Evolutionary conservation across 495 filamentous ascomycete genomes (phyloP), one percentile per base, ranked within the genome.

Genomic region (Aspergillus baeticus): DNA sequence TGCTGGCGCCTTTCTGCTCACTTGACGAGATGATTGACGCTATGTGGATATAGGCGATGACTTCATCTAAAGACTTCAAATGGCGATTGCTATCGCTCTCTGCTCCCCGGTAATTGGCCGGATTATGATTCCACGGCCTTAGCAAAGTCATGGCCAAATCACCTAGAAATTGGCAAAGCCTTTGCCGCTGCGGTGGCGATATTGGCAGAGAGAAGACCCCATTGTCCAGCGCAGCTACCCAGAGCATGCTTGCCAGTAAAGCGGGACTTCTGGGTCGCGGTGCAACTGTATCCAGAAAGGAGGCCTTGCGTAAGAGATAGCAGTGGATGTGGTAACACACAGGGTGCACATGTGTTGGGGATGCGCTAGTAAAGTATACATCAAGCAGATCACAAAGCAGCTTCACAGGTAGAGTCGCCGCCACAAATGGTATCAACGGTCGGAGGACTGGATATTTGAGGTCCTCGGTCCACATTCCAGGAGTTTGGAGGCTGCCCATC

Each of bases 261-360:
- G 92, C 90, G 31, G 92, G 92, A 63, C 90, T 92, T 69, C 91
- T 96, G 57, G 83, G 78, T 48, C 92, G 81, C 35, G 91, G 91
- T 58, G 83, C 87, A 50, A 85, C 88, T 20, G 79, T 82, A 65
- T 90, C 86, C 33, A 97, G 78, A 70, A 97, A 93, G 6, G 92
- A 94, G 41, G 85, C 84, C 66, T 95, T 96, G 55, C 92, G 84
- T 71, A 96, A 88, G 58, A 96, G 86, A 69, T 92, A 95, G 57
- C 90, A 92, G 50, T 96, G 84, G 20, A 96, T 87, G 68, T 96
- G 95, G n/a, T 93, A 91, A 44, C 92, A 96, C 52, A 89, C 86
- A 11, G 92, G 91, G 66, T 93, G 91, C 80, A 91, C 87, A 68
- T 90, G 84, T 13, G 87, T 88, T 20, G 88, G 88, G 29, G 90